Base-by-base conservation (phyloP, 352 stramenopile species). In the Globisporangium takayamanum region DNA sequence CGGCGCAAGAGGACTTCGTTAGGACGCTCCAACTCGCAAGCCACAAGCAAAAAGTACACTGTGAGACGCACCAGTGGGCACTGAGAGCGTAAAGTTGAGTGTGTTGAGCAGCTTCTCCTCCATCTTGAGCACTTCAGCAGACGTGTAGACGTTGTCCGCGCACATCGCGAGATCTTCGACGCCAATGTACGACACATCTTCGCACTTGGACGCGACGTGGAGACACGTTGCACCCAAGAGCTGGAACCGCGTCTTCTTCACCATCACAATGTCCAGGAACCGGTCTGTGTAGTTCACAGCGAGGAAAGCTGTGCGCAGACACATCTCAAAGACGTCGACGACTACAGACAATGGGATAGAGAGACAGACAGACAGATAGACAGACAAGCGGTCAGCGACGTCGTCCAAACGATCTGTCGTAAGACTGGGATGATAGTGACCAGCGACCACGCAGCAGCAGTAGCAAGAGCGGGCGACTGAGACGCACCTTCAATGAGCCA, bases 321-420 rank as follows among this genome's bases (percentile, higher is more conserved):
- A 96, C 88, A 97, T 97, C 58, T 97, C 88, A 55, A 97, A 97
- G 33, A 96, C 88, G 60, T 97, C 88, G 42, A 97, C 88, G 30
- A 97, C 88, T 91, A 66, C n/a, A 28, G n/a, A 42, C 3, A 39
- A 51, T 33, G 47, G 5, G 60, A 5, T 15, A 8, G 39, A 52
- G 18, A 57, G 16, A 54, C 3, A 28, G 22, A 33, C 54, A 42
- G 8, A 50, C 20, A 28, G 22, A 26, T 47, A 36, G 8, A 36
- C 7, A 8, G 10, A 15, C 10, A 50, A 12, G 11, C n/a, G 18
- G 45, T 62, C 14, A 55, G 44, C 39, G 33, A 28, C 36, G 14
- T 30, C 12, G 11, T 51, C 39, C 15, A 12, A 2, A 10, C 33
- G 28, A 33, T 33, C 28, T 6, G 5, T 33, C 28, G 3, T 33